phyloP scores from a whole-genome alignment of 352 stramenopile species.

The Globisporangium middletonii region DNA sequence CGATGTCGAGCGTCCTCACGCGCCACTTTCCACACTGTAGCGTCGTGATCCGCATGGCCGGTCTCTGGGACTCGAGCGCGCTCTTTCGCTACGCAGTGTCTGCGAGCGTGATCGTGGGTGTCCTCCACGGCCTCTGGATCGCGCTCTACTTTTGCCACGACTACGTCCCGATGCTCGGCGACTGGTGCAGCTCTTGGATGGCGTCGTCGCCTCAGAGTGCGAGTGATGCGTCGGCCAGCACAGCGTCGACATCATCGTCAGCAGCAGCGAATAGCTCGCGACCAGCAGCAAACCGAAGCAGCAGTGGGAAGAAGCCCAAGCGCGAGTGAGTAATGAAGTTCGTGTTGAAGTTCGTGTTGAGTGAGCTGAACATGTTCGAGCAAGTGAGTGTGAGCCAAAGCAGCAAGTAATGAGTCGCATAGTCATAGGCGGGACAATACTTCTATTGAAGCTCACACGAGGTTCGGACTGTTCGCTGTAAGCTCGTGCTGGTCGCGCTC shows the following conservation, averaged over 20 bases:
- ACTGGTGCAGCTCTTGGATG: too few relatives aligned
- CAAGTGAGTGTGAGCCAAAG: too few relatives aligned
- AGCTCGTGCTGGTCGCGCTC: too few relatives aligned
- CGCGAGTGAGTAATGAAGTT: not conserved
- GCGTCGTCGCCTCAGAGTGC: not conserved
- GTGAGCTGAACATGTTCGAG: too few relatives aligned
- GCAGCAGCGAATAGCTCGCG: not conserved
- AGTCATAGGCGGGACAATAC: too few relatives aligned
- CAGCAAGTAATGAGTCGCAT: too few relatives aligned
- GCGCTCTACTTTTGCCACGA: conserved; percentile 12
- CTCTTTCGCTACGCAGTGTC: conserved; percentile 14
- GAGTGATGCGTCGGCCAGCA: not conserved
- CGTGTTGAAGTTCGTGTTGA: too few relatives aligned
- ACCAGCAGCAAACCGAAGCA: not conserved
- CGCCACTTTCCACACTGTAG: conserved; percentile 24
- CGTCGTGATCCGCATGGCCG: conserved; percentile 16
- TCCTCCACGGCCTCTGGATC: conserved; percentile 14
- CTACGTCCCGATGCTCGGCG: not conserved
- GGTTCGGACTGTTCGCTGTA: too few relatives aligned
- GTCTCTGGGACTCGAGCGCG: conserved; percentile 16
- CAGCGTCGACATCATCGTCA: not conserved
- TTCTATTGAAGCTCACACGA: too few relatives aligned
- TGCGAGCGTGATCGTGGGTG: conserved; percentile 13
- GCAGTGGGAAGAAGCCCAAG: conserved; percentile 1
- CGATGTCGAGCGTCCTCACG: conserved; percentile 15